These are phyloP conservation scores for Umbellularia californica DNA, from an alignment of 164 flowering plant species.

Conservation along the genomic window DNA sequence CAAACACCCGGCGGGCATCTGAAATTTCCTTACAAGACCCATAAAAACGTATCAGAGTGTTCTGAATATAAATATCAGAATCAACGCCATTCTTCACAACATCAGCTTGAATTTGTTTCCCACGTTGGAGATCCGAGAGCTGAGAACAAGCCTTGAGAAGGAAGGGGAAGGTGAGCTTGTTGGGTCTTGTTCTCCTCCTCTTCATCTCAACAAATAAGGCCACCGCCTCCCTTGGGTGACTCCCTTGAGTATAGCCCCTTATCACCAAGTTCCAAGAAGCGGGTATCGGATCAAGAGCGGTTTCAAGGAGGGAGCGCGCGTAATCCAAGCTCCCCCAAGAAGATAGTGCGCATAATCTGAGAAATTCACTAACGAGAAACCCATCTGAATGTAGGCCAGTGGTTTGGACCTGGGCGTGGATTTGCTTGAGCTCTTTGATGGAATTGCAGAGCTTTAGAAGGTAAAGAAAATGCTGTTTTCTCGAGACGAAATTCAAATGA, in stretches of 20 bases:
- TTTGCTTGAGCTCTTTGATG: conserved; percentile 11
- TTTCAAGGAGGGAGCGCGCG: conserved; percentile 8
- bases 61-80: conserved; percentile 12
- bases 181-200: not conserved
- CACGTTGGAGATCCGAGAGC: not conserved
- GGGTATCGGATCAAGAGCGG: not conserved
- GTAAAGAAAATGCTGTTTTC: conserved; percentile 10
- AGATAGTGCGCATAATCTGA: conserved; percentile 13
- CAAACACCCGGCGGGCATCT: conserved; percentile 15
- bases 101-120: conserved; percentile 13
- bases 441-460: conserved; percentile 9
- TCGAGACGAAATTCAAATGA: conserved; percentile 4
- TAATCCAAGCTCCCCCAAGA: conserved; percentile 9
- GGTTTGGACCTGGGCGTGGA: conserved; percentile 14
- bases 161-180: conserved; percentile 17
- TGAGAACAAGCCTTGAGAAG: conserved; percentile 14
- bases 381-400: conserved; percentile 9
- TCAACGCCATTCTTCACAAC: conserved; percentile 6
- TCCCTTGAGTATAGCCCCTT: conserved; percentile 7
- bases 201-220: conserved; percentile 1
- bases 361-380: conserved; percentile 6
- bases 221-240: not conserved
- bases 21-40: conserved; percentile 6
- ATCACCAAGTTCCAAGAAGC: conserved; percentile 14
- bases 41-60: conserved; percentile 12